Conservation (phyloP, 176 grass and related monocot species). For the Avena atlantica region DNA sequence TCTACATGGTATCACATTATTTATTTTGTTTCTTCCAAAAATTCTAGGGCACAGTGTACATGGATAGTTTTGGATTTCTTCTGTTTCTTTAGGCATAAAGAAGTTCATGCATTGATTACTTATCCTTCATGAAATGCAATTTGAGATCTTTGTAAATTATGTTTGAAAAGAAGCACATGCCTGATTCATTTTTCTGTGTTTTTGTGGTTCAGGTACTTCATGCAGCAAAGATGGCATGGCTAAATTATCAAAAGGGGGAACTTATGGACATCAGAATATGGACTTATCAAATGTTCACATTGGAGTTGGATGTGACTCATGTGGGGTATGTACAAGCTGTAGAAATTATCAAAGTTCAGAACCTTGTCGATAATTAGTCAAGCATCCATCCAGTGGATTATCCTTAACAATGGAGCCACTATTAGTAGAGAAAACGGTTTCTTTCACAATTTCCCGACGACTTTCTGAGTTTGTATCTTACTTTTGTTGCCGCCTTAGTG, state of each 20-base stretch:
- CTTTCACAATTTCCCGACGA: neutral
- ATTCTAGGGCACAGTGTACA: neutral
- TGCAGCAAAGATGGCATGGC: constrained; percentile 36
- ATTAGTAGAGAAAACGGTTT: constrained; percentile 18
- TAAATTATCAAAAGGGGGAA: constrained; percentile 24
- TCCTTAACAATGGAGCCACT: neutral
- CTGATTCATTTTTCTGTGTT: neutral
- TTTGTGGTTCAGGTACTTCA: constrained; percentile 48
- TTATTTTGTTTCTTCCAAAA: constrained; percentile 20
- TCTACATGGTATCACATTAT: neutral
- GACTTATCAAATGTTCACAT: constrained; percentile 56
- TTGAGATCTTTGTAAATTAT: constrained; percentile 40
- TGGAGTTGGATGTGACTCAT: constrained; percentile 85
- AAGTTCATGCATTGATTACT: neutral
- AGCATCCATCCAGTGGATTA: constrained; percentile 25
- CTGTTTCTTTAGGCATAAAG: neutral
- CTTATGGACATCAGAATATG: neutral
- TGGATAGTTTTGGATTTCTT: constrained; percentile 4
- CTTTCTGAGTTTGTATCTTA: constrained; percentile 7
- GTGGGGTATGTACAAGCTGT: constrained; percentile 72
- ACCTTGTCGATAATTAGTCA: constrained; percentile 7
- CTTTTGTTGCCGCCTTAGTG: neutral
- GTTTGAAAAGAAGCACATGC: constrained; percentile 8
- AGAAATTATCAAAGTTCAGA: neutral
- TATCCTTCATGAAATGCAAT: constrained; percentile 23